Evolutionary conservation across 352 stramenopile genomes (phyloP).

Genomic region (Blastocystis sp.): DNA sequence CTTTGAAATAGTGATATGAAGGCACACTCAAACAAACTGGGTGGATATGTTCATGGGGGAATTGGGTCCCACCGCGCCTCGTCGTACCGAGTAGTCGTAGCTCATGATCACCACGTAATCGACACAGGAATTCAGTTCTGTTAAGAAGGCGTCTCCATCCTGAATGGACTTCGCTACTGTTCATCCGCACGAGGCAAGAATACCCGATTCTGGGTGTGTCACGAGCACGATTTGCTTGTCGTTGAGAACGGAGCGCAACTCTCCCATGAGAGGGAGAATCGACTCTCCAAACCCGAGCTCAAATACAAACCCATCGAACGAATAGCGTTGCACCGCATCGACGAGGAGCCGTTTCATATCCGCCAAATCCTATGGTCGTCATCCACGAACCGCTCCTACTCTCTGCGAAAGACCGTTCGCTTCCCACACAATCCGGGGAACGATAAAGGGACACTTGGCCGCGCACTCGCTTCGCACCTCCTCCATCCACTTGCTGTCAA

Average conservation of each 20-base stretch:
- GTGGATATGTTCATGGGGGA: conserved; percentile 64
- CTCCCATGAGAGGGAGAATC: conserved; percentile 7
- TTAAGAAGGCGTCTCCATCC: neutral
- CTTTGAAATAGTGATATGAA: conserved; percentile 37
- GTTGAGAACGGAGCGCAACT: neutral
- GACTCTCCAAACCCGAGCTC: conserved; percentile 35
- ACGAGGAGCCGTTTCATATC: conserved; percentile 2
- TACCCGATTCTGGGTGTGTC: conserved; percentile 16
- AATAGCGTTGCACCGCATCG: neutral
- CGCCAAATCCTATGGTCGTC: neutral
- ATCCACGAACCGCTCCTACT: neutral
- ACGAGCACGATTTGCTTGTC: conserved; percentile 35
- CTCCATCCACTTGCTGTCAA: conserved; percentile 44
- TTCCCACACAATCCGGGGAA: conserved; percentile 56
- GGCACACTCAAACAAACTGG: neutral
- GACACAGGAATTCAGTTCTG: conserved; percentile 10
- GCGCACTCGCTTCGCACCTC: neutral
- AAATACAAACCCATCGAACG: conserved; percentile 70
- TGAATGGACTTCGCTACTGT: neutral
- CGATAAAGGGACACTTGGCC: conserved; percentile 7
- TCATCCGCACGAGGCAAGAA: neutral
- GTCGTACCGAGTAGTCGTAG: conserved; percentile 53
- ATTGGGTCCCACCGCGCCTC: conserved; percentile 39
- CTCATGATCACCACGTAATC: conserved; percentile 69
- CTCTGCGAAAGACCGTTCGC: neutral